Evolutionary conservation across 2,329 filamentous ascomycete genomes (phyloP).

Genomic region (Phialocephala subalpina): DNA sequence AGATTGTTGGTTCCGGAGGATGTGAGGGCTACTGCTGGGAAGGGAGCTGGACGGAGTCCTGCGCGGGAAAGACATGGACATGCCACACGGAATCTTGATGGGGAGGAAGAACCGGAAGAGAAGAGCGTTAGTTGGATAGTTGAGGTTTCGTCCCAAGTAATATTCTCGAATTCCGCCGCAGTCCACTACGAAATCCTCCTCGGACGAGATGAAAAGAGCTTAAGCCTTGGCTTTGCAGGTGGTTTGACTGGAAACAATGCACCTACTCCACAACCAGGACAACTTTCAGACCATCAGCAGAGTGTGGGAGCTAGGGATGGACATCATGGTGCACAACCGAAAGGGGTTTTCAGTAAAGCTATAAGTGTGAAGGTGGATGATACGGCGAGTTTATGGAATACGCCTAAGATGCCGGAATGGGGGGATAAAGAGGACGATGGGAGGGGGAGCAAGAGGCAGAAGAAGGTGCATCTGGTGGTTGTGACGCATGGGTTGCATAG

Average conservation of each 20-base stretch:
- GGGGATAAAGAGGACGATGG: constrained; percentile 43
- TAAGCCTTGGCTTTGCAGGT: constrained; percentile 65
- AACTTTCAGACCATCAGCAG: constrained; percentile 79
- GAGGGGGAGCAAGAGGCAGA: constrained; percentile 61
- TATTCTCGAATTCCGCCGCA: constrained; percentile 89
- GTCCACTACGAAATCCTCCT: constrained; percentile 90
- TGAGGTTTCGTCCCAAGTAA: constrained; percentile 89
- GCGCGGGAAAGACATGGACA: not conserved
- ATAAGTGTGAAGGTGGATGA: constrained; percentile 84
- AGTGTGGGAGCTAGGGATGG: constrained; percentile 63
- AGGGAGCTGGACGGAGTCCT: constrained; percentile 25
- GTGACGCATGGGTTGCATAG: constrained; percentile 95
- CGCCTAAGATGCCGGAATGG: constrained; percentile 79
- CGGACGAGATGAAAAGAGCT: constrained; percentile 83
- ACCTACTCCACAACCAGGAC: constrained; percentile 62
- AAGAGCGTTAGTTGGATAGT: constrained; percentile 84
- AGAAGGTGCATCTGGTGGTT: constrained; percentile 89
- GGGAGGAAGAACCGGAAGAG: constrained; percentile 38
- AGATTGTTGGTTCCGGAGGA: constrained; percentile 81
- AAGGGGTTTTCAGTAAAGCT: constrained; percentile 85
- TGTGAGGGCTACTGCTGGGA: constrained; percentile 71
- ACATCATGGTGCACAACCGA: constrained; percentile 68
- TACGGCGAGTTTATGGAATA: constrained; percentile 91
- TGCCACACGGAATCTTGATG: not conserved
- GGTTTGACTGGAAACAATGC: constrained; percentile 50